Conservation (phyloP, 2,329 filamentous ascomycete species). For the Aschersonia sp. region DNA sequence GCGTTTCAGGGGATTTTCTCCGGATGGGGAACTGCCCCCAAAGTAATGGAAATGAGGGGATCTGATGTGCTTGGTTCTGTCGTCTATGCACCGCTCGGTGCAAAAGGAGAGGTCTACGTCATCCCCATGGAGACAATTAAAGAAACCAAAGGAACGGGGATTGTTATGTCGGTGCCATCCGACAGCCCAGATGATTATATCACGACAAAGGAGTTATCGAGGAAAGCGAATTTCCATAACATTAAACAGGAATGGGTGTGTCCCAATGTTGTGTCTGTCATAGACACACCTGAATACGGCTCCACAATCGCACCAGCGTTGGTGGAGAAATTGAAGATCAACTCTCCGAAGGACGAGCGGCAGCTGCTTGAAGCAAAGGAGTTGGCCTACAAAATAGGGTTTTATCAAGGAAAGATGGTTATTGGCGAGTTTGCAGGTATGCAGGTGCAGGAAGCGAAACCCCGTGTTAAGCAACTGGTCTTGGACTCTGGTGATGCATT, state of each 20-base stretch:
- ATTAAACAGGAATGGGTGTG: constrained; percentile 97
- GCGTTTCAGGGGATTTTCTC: constrained; percentile 81
- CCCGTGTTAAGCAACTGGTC: constrained; percentile 65
- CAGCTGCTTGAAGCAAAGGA: constrained; percentile 88
- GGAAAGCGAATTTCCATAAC: constrained; percentile 92
- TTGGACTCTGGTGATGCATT: constrained; percentile 70
- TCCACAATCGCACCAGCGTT: constrained; percentile 71
- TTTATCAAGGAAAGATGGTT: constrained; percentile 86
- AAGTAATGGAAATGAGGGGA: constrained; percentile 61
- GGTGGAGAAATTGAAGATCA: constrained; percentile 88
- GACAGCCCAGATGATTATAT: constrained; percentile 91
- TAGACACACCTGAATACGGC: constrained; percentile 76
- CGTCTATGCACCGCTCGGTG: constrained; percentile 73
- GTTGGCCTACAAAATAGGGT: constrained; percentile 90
- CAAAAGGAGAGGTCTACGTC: constrained; percentile 76
- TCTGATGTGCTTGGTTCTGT: constrained; percentile 76
- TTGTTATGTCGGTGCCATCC: constrained; percentile 89
- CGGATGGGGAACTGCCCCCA: constrained; percentile 57
- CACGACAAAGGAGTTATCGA: constrained; percentile 72
- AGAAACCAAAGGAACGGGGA: constrained; percentile 86
- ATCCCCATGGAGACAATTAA: constrained; percentile 92
- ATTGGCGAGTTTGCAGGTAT: constrained; percentile 79
- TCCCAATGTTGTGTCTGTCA: constrained; percentile 76
- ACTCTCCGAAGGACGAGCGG: constrained; percentile 86
- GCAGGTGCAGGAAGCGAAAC: constrained; percentile 74